Evolutionary conservation across 176 grass and related monocot genomes (phyloP).

Genomic region (Saccharum officinarum): DNA sequence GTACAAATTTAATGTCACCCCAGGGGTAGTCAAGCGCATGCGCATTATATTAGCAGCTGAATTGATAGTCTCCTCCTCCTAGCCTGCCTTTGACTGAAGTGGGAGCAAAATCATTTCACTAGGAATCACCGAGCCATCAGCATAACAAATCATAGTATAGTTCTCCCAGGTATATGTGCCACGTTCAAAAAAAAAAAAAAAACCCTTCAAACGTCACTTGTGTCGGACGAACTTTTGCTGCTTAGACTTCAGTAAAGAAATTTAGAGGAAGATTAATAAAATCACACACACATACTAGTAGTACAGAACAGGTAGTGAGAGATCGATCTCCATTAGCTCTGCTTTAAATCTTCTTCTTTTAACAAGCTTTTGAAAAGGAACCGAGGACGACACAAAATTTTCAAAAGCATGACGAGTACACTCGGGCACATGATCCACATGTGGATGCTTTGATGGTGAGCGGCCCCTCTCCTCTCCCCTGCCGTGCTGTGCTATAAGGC

Average conservation of each 20-base stretch:
- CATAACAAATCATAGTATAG: background rate
- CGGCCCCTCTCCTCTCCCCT: background rate
- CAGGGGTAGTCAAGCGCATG: background rate
- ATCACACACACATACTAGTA: background rate
- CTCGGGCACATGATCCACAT: slow-evolving; percentile 34
- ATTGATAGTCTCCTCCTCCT: background rate
- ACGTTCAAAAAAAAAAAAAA: background rate
- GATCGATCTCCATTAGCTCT: slow-evolving; percentile 1
- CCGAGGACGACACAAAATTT: background rate
- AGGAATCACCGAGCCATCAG: background rate
- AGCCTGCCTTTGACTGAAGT: background rate
- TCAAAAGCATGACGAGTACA: slow-evolving; percentile 15
- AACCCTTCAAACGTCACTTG: background rate
- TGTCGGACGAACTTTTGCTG: background rate
- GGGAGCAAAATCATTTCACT: background rate
- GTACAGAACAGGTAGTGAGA: background rate
- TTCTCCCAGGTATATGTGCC: background rate
- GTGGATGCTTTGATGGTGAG: slow-evolving; percentile 15
- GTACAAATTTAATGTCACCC: background rate
- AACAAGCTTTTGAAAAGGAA: slow-evolving; percentile 21
- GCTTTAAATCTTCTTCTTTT: background rate
- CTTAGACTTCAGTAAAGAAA: background rate
- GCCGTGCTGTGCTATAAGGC: slow-evolving; percentile 10
- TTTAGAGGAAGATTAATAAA: background rate
- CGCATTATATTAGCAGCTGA: background rate